A percentile compares a stretch with the other conserved stretches of the same genome.
Evolutionary conservation across 2,329 filamentous ascomycete genomes (phyloP).

Genomic region (Verticillium isaacii): DNA sequence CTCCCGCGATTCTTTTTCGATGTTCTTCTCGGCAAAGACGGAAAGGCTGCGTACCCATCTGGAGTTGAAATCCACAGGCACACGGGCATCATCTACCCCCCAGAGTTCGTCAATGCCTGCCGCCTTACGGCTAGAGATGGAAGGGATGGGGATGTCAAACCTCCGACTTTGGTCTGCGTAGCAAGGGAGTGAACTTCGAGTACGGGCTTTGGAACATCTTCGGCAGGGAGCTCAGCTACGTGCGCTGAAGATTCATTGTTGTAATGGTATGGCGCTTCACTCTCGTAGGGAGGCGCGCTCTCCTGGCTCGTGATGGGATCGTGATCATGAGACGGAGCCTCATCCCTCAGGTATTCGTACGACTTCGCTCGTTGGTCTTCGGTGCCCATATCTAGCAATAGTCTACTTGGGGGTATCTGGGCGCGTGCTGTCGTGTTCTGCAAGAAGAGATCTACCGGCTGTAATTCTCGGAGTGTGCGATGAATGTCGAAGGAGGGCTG

Average conservation of each 20-base stretch:
- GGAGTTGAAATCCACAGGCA: conserved; percentile 6
- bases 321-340: not conserved
- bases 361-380: no score
- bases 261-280: not conserved
- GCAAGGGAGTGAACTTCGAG: not conserved
- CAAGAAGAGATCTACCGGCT: no score
- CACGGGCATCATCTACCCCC: conserved; percentile 1
- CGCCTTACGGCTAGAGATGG: not conserved
- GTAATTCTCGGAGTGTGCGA: no score
- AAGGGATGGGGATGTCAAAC: not conserved
- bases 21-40: not conserved
- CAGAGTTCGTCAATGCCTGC: not conserved
- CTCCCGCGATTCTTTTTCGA: not conserved
- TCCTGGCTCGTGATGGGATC: not conserved
- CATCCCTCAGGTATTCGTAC: not conserved
- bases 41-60: conserved; percentile 2
- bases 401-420: no score
- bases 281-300: not conserved
- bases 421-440: no score
- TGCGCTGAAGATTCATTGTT: not conserved
- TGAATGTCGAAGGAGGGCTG: no score
- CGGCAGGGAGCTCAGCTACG: not conserved
- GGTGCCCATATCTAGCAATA: no score
- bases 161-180: not conserved
- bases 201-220: not conserved